Percentiles rank a stretch among this genome's conserved stretches.
Conservation (phyloP, 208 protist species). For the Trypanosoma brucei region DNA sequence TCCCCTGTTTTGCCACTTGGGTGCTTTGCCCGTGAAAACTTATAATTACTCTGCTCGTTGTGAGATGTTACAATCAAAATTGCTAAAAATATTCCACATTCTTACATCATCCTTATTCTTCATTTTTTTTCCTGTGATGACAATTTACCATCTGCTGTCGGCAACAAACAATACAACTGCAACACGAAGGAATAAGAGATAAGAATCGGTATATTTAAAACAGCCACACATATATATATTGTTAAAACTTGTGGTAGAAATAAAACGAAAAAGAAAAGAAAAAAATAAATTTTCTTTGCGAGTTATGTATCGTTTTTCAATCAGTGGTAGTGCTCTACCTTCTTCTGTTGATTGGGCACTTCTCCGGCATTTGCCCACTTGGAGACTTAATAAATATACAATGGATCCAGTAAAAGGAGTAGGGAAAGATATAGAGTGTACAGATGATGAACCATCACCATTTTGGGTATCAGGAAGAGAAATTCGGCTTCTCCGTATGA, state of each 20-base stretch:
- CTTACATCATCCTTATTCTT: no score
- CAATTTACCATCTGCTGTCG: no score
- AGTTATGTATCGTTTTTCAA: slow-evolving; percentile 7
- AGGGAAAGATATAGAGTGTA: background rate
- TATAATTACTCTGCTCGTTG: no score
- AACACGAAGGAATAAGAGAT: no score
- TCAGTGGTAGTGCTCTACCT: slow-evolving; percentile 17
- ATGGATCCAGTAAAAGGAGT: background rate
- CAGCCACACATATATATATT: no score
- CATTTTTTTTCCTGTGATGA: no score
- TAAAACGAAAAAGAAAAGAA: background rate
- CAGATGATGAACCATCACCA: slow-evolving; percentile 3
- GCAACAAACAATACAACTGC: no score
- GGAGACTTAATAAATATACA: background rate
- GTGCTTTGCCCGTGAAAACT: no score
- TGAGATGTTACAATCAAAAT: no score
- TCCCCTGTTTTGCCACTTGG: no score
- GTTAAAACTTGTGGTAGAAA: slow-evolving; percentile 9
- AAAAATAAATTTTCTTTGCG: background rate
- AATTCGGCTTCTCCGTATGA: background rate
- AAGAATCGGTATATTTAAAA: no score
- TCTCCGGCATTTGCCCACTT: slow-evolving; percentile 10
- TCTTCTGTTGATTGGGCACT: slow-evolving; percentile 21
- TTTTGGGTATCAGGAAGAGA: slow-evolving; percentile 17
- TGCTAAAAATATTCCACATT: no score